Evolutionary conservation across 331 rosid species (phyloP).

Genomic region (Malus hybrid): DNA sequence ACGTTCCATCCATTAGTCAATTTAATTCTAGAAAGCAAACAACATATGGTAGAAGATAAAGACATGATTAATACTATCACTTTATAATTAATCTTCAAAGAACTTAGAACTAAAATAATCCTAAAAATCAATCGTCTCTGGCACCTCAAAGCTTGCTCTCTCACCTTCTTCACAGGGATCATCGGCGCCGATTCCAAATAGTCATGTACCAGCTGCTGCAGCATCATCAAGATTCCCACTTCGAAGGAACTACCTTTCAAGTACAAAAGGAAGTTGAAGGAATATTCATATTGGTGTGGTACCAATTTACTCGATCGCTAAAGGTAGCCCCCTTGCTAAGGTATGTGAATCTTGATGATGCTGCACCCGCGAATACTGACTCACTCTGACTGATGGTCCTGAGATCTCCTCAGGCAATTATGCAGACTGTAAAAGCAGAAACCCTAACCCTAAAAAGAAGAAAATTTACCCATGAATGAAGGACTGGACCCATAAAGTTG

Average conservation of each 20-base stretch:
- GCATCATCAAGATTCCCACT: slow-evolving; percentile 83
- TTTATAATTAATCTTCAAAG: no score
- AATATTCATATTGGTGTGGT: background rate
- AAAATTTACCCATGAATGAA: background rate
- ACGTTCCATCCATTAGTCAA: no score
- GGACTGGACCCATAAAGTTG: background rate
- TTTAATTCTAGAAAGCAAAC: background rate
- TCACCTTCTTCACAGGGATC: no score
- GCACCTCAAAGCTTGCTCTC: no score
- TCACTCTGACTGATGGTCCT: background rate
- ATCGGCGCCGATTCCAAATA: background rate
- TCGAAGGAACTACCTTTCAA: background rate
- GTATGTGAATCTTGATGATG: slow-evolving; percentile 60
- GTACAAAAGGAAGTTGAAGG: background rate
- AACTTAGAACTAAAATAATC: background rate
- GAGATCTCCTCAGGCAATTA: slow-evolving; percentile 15
- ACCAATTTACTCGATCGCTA: background rate
- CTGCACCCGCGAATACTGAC: slow-evolving; percentile 52
- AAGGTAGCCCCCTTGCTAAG: background rate
- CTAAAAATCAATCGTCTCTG: background rate
- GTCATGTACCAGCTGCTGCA: slow-evolving; percentile 56
- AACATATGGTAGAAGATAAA: background rate
- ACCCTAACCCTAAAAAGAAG: slow-evolving; percentile 27
- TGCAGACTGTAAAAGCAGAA: background rate
- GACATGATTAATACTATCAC: background rate